These are phyloP conservation scores for Arthrobotrys sinensis DNA, from an alignment of 2,329 filamentous ascomycete genomes.

Conservation along the genomic window DNA sequence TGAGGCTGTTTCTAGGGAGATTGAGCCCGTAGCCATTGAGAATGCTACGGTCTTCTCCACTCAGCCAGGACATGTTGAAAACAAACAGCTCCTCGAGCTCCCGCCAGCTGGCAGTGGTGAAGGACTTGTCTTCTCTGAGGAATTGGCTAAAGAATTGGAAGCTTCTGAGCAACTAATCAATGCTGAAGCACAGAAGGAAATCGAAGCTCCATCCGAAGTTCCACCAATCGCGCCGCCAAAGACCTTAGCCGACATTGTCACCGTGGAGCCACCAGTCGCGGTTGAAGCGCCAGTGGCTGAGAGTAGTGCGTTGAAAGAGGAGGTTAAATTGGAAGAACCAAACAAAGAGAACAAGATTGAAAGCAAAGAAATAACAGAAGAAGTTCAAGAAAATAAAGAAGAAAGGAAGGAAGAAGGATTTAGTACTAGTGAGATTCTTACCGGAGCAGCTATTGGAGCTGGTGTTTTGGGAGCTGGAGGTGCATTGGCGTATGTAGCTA, in stretches of 20 bases:
- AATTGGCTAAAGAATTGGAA: constrained; percentile 51
- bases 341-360: constrained; percentile 51
- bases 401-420: constrained; percentile 32
- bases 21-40: constrained; percentile 12
- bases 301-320: constrained; percentile 24
- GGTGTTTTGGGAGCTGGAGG: constrained; percentile 46
- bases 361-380: constrained; percentile 22
- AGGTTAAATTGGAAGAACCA: constrained; percentile 47
- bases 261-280: background rate
- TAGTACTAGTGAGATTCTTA: constrained; percentile 46
- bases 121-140: constrained; percentile 55
- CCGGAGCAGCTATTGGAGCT: constrained; percentile 46
- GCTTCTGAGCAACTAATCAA: constrained; percentile 45
- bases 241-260: constrained; percentile 50
- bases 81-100: constrained; percentile 50
- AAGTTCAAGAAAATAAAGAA: constrained; percentile 30
- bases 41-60: constrained; percentile 48
- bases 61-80: constrained; percentile 42
- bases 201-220: constrained; percentile 31
- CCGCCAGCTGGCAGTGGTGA: constrained; percentile 53
- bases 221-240: constrained; percentile 45
- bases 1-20: background rate
- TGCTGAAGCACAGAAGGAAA: constrained; percentile 23
- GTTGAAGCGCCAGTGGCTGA: constrained; percentile 9
- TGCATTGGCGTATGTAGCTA: constrained; percentile 45